phyloP scores from a whole-genome alignment of 2,329 filamentous ascomycete species.

The Fusarium setosum region DNA sequence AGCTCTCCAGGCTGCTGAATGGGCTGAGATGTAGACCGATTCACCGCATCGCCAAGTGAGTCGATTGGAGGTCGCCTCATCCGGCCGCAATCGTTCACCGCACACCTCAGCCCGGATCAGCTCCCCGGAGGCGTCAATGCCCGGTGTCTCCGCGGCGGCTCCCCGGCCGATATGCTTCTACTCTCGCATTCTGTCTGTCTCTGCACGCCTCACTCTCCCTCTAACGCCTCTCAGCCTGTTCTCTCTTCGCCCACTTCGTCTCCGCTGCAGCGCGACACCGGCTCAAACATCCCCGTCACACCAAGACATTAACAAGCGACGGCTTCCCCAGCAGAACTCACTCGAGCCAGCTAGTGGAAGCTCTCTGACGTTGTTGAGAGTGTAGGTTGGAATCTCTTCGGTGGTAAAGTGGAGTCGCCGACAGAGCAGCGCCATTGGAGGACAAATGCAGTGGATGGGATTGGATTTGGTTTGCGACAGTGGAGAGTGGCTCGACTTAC shows the following conservation, averaged over 20 bases:
- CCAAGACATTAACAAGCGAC: slow-evolving; percentile 34
- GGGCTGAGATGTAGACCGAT: slow-evolving; percentile 37
- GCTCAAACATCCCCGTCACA: slow-evolving; percentile 27
- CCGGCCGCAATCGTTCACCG: slow-evolving; percentile 32
- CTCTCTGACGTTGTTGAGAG: slow-evolving; percentile 38
- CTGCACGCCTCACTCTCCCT: slow-evolving; percentile 37
- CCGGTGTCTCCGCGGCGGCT: slow-evolving; percentile 40
- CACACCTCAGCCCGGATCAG: slow-evolving; percentile 39
- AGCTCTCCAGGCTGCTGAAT: slow-evolving; percentile 23
- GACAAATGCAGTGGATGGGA: slow-evolving; percentile 32
- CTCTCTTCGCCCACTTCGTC: slow-evolving; percentile 28
- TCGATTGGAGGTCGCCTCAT: slow-evolving; percentile 25
- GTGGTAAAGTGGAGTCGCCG: slow-evolving; percentile 42
- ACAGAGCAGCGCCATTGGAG: slow-evolving; percentile 26
- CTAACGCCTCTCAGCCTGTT: slow-evolving; percentile 25
- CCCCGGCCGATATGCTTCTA: slow-evolving; percentile 35
- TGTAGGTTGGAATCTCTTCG: slow-evolving; percentile 24
- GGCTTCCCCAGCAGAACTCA: slow-evolving; percentile 36
- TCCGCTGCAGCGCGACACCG: slow-evolving; percentile 32
- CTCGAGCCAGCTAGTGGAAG: slow-evolving; percentile 40
- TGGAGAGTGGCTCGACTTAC: slow-evolving; percentile 40
- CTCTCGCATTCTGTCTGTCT: slow-evolving; percentile 34
- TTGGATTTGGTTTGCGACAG: slow-evolving; percentile 35
- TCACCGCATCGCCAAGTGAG: slow-evolving; percentile 30
- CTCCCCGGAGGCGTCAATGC: slow-evolving; percentile 25